Evolutionary conservation across 257 asterid species (phyloP).

Genomic region (Fraxinus cuspidata): DNA sequence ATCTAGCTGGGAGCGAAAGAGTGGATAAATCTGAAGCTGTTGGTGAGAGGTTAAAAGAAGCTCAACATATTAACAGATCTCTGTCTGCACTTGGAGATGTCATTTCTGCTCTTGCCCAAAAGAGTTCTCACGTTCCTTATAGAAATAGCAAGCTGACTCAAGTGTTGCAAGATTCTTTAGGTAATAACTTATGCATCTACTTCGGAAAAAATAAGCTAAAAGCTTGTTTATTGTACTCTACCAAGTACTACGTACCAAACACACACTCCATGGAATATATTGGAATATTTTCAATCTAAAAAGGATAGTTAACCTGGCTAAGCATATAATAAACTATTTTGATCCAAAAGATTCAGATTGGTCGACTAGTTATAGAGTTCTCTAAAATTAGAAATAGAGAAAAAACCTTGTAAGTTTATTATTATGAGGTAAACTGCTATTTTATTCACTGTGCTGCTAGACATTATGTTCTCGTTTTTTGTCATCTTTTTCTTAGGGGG

Average conservation of each 20-base stretch:
- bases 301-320: not conserved
- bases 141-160: constrained; percentile 94
- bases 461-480: not conserved
- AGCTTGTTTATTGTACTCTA: not conserved
- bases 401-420: not conserved
- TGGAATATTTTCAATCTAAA: not conserved
- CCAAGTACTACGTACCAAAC: not conserved
- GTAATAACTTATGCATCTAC: constrained; percentile 28
- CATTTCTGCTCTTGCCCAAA: constrained; percentile 88
- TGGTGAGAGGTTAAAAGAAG: constrained; percentile 92
- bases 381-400: not conserved
- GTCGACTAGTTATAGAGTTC: not conserved
- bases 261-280: not conserved
- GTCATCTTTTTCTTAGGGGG: constrained; percentile 43
- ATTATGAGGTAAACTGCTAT: not conserved
- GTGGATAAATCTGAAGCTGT: constrained; percentile 90
- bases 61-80: constrained; percentile 85
- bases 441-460: not conserved
- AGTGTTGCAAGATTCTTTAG: constrained; percentile 88
- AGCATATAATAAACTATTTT: not conserved
- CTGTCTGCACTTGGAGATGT: constrained; percentile 94
- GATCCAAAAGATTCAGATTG: not conserved
- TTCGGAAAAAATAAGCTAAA: not conserved
- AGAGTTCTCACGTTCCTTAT: constrained; percentile 80
- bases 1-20: constrained; percentile 93